Percentiles rank a stretch among this genome's conserved stretches.
Conservation (phyloP, 164 flowering plant species). For the Santalum album region DNA sequence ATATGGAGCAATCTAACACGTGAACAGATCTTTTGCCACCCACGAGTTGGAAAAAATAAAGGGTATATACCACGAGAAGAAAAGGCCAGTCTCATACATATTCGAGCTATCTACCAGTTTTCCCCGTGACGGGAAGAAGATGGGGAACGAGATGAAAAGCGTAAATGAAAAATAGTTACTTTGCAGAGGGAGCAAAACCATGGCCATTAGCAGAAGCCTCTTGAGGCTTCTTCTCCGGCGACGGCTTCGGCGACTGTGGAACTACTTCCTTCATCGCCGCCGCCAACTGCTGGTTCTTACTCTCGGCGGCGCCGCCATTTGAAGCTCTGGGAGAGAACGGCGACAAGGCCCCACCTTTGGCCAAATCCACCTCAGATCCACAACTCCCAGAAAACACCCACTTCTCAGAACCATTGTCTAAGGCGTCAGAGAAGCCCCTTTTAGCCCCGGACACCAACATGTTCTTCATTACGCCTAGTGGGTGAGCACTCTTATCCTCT, state of each 20-base stretch:
- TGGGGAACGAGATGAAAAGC: neutral
- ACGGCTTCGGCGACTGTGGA: slow-evolving; percentile 23
- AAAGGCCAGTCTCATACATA: too few species aligned
- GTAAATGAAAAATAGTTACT: slow-evolving; percentile 22
- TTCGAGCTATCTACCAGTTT: too few species aligned
- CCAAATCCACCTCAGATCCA: slow-evolving; percentile 40
- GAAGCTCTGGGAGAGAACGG: slow-evolving; percentile 43
- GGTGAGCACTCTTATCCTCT: slow-evolving; percentile 21
- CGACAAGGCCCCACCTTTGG: slow-evolving; percentile 26
- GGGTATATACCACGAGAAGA: too few species aligned
- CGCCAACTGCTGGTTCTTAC: slow-evolving; percentile 14
- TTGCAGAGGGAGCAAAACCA: slow-evolving; percentile 45
- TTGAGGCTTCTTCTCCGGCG: slow-evolving; percentile 48
- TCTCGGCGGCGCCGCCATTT: slow-evolving; percentile 20
- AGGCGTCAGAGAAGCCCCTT: slow-evolving; percentile 64
- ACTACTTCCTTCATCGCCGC: slow-evolving; percentile 21
- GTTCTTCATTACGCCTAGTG: slow-evolving; percentile 23
- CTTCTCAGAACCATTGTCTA: slow-evolving; percentile 41
- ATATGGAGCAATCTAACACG: neutral
- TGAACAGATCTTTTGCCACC: too few species aligned
- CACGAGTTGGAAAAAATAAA: too few species aligned
- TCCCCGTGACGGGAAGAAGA: too few species aligned
- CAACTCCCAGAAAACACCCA: slow-evolving; percentile 56
- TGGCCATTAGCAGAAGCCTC: slow-evolving; percentile 29
- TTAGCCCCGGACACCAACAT: slow-evolving; percentile 52